These are phyloP conservation scores for Chaetomium cochliodes DNA, from an alignment of 495 filamentous ascomycete species.

Conservation along the genomic window DNA sequence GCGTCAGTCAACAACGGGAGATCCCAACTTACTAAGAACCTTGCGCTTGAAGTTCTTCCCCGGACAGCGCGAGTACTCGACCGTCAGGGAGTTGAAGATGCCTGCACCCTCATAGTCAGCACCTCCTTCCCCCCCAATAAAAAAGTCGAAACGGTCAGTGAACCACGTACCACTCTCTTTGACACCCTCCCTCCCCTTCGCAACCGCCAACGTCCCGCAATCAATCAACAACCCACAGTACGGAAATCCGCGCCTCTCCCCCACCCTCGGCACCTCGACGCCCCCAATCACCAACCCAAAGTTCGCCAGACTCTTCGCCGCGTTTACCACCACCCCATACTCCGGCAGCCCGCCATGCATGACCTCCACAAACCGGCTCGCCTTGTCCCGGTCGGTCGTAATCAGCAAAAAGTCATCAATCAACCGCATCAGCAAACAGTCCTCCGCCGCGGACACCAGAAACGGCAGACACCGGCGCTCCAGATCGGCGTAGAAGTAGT, in stretches of 20 bases:
- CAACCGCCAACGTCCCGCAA: conserved; percentile 69
- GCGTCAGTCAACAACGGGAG: background rate
- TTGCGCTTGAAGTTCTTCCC: conserved; percentile 77
- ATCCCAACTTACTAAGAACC: conserved; percentile 55
- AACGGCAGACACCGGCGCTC: conserved; percentile 70
- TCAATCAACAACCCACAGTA: conserved; percentile 85
- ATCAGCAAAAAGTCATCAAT: conserved; percentile 93
- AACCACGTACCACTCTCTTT: conserved; percentile 32
- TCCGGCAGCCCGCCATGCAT: conserved; percentile 77
- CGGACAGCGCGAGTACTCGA: conserved; percentile 66
- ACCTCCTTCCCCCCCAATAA: background rate
- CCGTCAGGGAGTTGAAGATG: conserved; percentile 67
- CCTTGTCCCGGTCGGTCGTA: conserved; percentile 64
- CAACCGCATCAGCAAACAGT: conserved; percentile 71
- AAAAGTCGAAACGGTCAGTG: background rate
- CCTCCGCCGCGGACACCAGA: conserved; percentile 36
- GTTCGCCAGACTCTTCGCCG: conserved; percentile 79
- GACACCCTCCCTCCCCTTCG: conserved; percentile 32
- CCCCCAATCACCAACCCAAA: conserved; percentile 67
- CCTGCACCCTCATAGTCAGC: conserved; percentile 25
- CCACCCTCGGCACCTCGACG: conserved; percentile 51
- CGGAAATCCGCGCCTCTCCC: conserved; percentile 59
- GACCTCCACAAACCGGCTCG: conserved; percentile 65
- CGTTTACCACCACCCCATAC: conserved; percentile 78
- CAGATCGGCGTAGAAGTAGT: conserved; percentile 88